phyloP scores from a whole-genome alignment of 2,329 filamentous ascomycete species.

The Fusarium sp. region DNA sequence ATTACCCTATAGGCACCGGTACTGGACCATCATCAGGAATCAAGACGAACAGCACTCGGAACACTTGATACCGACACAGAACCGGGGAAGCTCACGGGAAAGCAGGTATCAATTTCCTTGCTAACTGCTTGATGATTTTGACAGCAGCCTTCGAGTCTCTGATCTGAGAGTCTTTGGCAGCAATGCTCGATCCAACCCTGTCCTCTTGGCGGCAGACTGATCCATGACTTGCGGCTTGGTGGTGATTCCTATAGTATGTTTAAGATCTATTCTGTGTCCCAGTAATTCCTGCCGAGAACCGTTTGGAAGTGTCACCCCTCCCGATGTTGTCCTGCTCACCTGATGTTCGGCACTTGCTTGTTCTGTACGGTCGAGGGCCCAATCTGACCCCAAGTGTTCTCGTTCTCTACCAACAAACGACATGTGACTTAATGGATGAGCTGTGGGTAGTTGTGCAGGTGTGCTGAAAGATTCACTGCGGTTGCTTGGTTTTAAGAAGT shows the following conservation, averaged over 20 bases:
- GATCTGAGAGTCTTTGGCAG: conserved; percentile 12
- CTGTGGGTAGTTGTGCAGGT: conserved; percentile 12
- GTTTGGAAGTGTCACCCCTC: not conserved
- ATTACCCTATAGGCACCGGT: too few relatives aligned
- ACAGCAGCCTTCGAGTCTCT: conserved; percentile 7
- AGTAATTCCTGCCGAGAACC: not conserved
- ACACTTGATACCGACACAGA: not conserved
- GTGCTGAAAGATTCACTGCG: conserved; percentile 22
- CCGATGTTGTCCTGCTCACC: not conserved
- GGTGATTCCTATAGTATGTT: not conserved
- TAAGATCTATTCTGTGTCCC: not conserved
- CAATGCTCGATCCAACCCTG: not conserved
- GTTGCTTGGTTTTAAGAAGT: conserved; percentile 7
- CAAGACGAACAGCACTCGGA: not conserved
- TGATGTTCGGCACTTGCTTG: not conserved
- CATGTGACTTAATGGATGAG: conserved; percentile 6
- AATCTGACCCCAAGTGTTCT: conserved; percentile 2
- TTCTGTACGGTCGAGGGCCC: not conserved
- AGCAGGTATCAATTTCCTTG: conserved; percentile 23
- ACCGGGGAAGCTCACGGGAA: not conserved
- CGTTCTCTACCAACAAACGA: conserved; percentile 3
- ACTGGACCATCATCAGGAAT: not conserved
- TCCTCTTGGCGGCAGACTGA: conserved; percentile 1
- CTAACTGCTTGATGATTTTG: conserved; percentile 22
- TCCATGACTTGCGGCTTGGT: not conserved